Evolutionary conservation across 2,329 filamentous ascomycete genomes (phyloP).

Genomic region (Orbilia ellipsospora): DNA sequence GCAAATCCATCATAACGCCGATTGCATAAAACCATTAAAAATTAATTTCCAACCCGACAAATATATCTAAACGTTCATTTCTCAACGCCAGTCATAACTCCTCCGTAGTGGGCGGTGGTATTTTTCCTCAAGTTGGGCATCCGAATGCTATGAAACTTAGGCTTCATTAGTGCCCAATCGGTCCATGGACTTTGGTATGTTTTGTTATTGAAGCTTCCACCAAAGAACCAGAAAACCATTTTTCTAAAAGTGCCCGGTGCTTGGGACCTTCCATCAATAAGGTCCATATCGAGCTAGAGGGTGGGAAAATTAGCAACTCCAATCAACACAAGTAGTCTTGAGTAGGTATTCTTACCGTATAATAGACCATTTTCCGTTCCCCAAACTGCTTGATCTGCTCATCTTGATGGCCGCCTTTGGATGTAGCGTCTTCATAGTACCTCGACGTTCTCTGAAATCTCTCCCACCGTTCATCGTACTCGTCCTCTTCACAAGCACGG

Average conservation of each 20-base stretch:
- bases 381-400: conserved; percentile 44
- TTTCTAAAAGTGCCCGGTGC: conserved; percentile 28
- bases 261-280: conserved; percentile 29
- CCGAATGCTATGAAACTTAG: conserved; percentile 14
- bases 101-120: too few relatives aligned
- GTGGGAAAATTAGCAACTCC: neutral
- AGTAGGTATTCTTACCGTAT: conserved; percentile 22
- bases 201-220: conserved; percentile 45
- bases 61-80: too few relatives aligned
- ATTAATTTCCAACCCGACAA: neutral
- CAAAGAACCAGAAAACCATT: conserved; percentile 48
- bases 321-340: neutral
- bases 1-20: neutral
- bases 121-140: neutral
- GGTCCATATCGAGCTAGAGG: conserved; percentile 32
- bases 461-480: conserved; percentile 40
- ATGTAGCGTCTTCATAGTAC: conserved; percentile 27
- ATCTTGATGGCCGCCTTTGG: conserved; percentile 41
- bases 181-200: conserved; percentile 39
- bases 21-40: neutral
- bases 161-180: conserved; percentile 34
- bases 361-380: conserved; percentile 48
- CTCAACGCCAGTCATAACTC: too few relatives aligned
- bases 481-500: conserved; percentile 25
- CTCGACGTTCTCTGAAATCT: conserved; percentile 39